Conservation (phyloP, 148 eudicot genomes). For the Fagopyrum tataricum region DNA sequence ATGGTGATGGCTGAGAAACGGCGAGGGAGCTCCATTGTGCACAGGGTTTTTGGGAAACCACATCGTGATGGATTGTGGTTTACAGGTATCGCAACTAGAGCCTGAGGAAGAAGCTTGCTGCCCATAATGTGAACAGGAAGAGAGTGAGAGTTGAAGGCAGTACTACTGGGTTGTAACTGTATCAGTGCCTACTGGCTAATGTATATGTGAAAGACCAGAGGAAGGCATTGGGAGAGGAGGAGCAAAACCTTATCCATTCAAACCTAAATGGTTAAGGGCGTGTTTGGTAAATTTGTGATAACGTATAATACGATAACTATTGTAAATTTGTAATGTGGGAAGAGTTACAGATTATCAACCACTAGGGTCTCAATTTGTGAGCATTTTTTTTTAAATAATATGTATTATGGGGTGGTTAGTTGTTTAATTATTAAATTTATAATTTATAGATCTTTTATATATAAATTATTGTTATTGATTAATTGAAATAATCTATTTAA, state of each 20-base stretch:
- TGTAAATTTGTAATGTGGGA: no score
- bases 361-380: no score
- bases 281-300: no score
- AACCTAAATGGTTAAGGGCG: background rate
- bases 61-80: constrained; percentile 27
- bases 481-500: no score
- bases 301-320: no score
- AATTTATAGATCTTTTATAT: no score
- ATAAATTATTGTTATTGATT: no score
- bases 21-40: constrained; percentile 22
- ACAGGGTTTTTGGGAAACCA: constrained; percentile 29
- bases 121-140: constrained; percentile 23
- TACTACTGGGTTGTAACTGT: background rate
- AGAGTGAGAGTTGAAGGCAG: background rate
- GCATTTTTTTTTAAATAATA: no score
- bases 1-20: constrained; percentile 25
- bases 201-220: background rate
- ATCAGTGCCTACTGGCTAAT: background rate
- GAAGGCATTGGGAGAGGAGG: background rate
- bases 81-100: constrained; percentile 27
- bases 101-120: constrained; percentile 45
- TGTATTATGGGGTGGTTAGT: no score
- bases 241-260: constrained; percentile 2
- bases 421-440: no score
- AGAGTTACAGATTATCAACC: no score